Conservation (phyloP, 2,329 filamentous ascomycete genomes). For the Aspergillus caelatus region DNA sequence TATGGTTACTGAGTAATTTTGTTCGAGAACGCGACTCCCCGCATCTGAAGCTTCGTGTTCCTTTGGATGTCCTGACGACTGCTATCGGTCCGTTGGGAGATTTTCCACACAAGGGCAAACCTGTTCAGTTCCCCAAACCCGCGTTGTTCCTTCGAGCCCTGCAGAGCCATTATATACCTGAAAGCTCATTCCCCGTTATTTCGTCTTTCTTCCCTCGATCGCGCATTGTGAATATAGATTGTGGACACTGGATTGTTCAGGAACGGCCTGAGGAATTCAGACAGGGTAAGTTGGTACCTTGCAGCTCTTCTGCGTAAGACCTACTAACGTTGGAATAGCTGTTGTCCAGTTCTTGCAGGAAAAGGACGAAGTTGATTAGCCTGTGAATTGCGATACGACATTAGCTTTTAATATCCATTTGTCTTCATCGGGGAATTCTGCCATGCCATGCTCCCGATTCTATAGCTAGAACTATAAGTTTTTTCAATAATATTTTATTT, state of each 20-base stretch:
- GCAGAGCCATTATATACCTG: slow-evolving; percentile 54
- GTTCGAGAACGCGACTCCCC: not conserved
- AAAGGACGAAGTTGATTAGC: not conserved
- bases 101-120: not conserved
- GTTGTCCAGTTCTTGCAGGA: not conserved
- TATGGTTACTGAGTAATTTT: slow-evolving; percentile 15
- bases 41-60: slow-evolving; percentile 2
- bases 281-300: not conserved
- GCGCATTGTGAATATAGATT: slow-evolving; percentile 32
- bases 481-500: not conserved
- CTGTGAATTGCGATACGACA: not conserved
- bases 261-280: slow-evolving; percentile 35
- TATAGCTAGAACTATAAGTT: not conserved
- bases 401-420: not conserved
- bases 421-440: too few species aligned
- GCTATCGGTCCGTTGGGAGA: slow-evolving; percentile 6
- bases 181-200: slow-evolving; percentile 41
- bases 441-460: not conserved
- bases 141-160: slow-evolving; percentile 25
- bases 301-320: not conserved
- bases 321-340: not conserved
- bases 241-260: slow-evolving; percentile 40
- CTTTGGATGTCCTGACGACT: slow-evolving; percentile 1
- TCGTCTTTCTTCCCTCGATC: slow-evolving; percentile 31
- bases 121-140: slow-evolving; percentile 36